A percentile compares a stretch with the other conserved stretches of the same genome.
These are phyloP conservation scores for Leishmania amazonensis DNA, from an alignment of 208 protist species.

Conservation along the genomic window DNA sequence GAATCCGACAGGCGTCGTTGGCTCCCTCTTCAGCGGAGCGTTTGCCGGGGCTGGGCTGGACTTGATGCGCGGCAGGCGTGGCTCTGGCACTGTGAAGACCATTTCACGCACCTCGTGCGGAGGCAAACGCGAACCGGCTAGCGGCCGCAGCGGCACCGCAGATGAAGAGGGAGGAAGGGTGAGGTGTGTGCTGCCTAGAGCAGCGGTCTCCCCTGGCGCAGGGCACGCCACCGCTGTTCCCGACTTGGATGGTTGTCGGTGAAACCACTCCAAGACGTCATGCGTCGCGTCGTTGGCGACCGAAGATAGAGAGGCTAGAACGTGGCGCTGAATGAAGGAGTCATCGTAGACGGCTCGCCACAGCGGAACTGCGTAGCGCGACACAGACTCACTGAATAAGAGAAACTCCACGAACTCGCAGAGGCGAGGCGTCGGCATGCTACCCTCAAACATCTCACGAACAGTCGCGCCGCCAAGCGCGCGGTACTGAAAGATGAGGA, in stretches of 20 bases:
- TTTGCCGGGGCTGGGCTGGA: conserved; percentile 2
- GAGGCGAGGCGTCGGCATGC: conserved; percentile 47
- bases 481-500: conserved; percentile 71
- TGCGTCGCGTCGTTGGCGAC: conserved; percentile 28
- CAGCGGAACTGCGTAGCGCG: conserved; percentile 39
- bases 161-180: background rate
- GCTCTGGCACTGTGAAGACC: conserved; percentile 65
- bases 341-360: conserved; percentile 63
- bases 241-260: conserved; percentile 3
- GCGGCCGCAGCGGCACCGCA: conserved; percentile 15
- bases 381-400: conserved; percentile 33
- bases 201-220: background rate
- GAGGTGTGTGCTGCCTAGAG: background rate
- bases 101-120: conserved; percentile 80
- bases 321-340: conserved; percentile 44
- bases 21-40: conserved; percentile 10
- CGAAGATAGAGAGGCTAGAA: conserved; percentile 34
- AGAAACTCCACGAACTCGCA: conserved; percentile 74
- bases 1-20: conserved; percentile 39
- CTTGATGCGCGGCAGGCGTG: conserved; percentile 48
- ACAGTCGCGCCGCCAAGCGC: conserved; percentile 45
- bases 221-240: conserved; percentile 3
- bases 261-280: conserved; percentile 28
- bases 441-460: conserved; percentile 54
- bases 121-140: conserved; percentile 31